Evolutionary conservation across 1,139 yeast species (phyloP), one percentile per base, ranked within the genome.

Genomic region (Taphrina sp.): DNA sequence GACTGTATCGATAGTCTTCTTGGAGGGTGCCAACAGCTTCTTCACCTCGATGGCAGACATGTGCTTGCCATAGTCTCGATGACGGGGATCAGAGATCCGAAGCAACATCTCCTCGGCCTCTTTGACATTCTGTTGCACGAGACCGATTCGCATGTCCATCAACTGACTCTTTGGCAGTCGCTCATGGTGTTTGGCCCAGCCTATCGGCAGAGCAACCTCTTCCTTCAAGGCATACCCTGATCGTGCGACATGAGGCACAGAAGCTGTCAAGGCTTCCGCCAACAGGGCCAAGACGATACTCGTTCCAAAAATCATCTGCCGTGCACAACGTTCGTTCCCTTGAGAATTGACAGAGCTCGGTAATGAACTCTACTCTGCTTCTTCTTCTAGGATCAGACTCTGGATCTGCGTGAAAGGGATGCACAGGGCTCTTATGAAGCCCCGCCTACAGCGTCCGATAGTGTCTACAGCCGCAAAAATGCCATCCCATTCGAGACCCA

Each of bases 21-120:
- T n/a, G 3, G 44, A 26, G 5, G 53, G 53, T 17, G 44, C 44
- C 20, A 39, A 5, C 19, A 36, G 28, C n/a, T 26, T n/a, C 36
- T 37, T 39, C 10, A 38, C 44, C 17, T 47, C 44, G 10, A 14
- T 20, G n/a, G 28, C 16, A 4, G 53, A 47, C 14, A 47, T 26
- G 29, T 47, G 53, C 44, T 38, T 28, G 7, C 53, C 44, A 39
- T 47, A 47, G 10, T 28, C 37, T 3, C 23, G 12, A 37, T 47
- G 37, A 4, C 14, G 17, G 5, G 53, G 53, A 20, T 37, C 37
- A 16, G 44, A 36, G 29, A 39, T 38, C 17, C 42, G 53, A 3
- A 12, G n/a, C 12, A 47, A 29, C 5, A 34, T 20, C 10, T 28
- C 37, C 41, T 47, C 44, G 19, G 42, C 44, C n/a, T n/a, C 28